Conservation (phyloP, 2,329 filamentous ascomycete species). For the Calonectria pseudoreteaudii region DNA sequence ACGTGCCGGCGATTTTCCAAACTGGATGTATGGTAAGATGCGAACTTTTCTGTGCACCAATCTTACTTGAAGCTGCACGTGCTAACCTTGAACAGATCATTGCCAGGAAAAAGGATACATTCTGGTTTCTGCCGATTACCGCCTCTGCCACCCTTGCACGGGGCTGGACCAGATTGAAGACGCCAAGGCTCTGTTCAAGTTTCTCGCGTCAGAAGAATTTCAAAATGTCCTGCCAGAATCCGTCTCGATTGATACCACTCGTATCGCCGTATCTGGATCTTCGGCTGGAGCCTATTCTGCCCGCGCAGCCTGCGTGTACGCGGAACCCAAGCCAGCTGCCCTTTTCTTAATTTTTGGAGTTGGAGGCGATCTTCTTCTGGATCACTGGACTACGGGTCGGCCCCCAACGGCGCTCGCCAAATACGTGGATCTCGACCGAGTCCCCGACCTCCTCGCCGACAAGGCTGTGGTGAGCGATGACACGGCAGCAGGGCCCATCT, state of each 20-base stretch:
- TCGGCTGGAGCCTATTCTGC: conserved; percentile 20
- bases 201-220: conserved; percentile 6
- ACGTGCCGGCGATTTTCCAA: conserved; percentile 1
- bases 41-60: too few relatives aligned
- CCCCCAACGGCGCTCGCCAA: conserved; percentile 14
- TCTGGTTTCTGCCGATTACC: conserved; percentile 16
- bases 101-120: conserved; percentile 15
- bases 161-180: conserved; percentile 21
- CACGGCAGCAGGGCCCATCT: background rate
- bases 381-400: conserved; percentile 16
- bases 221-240: background rate
- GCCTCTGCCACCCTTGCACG: conserved; percentile 17
- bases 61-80: background rate
- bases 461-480: conserved; percentile 21
- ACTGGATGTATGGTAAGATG: conserved; percentile 16
- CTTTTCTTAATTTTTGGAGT: conserved; percentile 13
- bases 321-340: conserved; percentile 14
- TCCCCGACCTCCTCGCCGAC: conserved; percentile 13
- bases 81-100: background rate
- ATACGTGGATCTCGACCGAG: background rate
- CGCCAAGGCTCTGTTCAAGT: conserved; percentile 15
- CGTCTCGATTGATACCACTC: background rate
- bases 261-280: conserved; percentile 15
- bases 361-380: conserved; percentile 15
- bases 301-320: conserved; percentile 19